A percentile compares a stretch with the other conserved stretches of the same genome.
Conservation (phyloP, 352 stramenopile species). For the Blastocystis sp. region DNA sequence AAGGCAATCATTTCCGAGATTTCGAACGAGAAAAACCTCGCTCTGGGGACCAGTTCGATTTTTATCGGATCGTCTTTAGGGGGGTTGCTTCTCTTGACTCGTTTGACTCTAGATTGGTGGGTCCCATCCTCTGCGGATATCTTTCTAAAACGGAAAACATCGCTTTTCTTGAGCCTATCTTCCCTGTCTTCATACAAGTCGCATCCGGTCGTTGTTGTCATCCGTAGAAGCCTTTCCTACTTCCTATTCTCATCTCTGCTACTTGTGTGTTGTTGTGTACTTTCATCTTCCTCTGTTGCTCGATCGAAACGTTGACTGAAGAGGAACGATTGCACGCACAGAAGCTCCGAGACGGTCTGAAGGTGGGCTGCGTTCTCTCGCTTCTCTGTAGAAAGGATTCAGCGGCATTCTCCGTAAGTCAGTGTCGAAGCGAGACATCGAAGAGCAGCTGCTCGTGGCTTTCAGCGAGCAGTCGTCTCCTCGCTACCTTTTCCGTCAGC, state of each 20-base stretch:
- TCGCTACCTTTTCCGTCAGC: not conserved
- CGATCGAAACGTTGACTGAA: conserved; percentile 32
- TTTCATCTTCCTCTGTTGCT: not conserved
- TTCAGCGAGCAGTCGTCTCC: conserved; percentile 6
- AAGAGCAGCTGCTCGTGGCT: not conserved
- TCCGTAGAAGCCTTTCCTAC: not conserved
- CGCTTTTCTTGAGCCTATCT: not conserved
- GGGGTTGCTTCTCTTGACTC: not conserved
- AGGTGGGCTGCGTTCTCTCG: not conserved
- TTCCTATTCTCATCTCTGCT: not conserved
- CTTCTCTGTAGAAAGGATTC: not conserved
- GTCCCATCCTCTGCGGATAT: conserved; percentile 28
- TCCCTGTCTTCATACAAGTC: not conserved
- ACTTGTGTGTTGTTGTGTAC: not conserved
- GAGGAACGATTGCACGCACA: not conserved
- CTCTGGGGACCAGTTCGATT: not conserved
- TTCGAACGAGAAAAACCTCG: conserved; percentile 30
- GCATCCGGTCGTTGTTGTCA: not conserved
- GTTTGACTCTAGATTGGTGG: not conserved
- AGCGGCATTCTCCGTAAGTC: not conserved
- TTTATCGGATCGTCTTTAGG: not conserved
- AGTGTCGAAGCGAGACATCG: not conserved
- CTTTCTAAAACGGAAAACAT: not conserved
- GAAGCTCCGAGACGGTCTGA: not conserved
- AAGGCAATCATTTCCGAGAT: conserved; percentile 19